phyloP scores from a whole-genome alignment of 164 flowering plant species.

The Stephania yunnanensis region DNA sequence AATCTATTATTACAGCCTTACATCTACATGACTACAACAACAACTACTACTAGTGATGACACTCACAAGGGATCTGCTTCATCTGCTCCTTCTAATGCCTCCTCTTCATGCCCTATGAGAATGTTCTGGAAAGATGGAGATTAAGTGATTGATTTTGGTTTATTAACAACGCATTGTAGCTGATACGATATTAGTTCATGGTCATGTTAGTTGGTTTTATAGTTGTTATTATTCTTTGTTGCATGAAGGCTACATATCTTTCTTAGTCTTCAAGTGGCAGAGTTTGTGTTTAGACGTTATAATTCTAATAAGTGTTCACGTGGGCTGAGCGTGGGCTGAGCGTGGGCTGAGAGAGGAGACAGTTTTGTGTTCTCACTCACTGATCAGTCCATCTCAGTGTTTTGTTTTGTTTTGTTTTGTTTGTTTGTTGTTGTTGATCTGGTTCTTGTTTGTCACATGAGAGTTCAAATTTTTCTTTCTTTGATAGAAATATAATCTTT shows the following conservation, averaged over 20 bases:
- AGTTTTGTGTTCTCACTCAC: constrained; percentile 35
- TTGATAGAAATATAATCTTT: background rate
- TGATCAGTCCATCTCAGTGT: background rate
- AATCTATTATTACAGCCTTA: constrained; percentile 32
- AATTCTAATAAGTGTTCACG: background rate
- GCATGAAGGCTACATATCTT: background rate
- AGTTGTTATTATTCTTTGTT: background rate
- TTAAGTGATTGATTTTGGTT: background rate
- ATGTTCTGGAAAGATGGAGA: constrained; percentile 18
- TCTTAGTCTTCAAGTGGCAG: background rate
- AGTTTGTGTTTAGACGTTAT: background rate
- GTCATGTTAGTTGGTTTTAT: background rate
- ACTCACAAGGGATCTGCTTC: constrained; percentile 19
- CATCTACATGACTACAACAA: constrained; percentile 26
- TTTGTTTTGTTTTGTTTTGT: too few species aligned
- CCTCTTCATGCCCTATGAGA: constrained; percentile 20
- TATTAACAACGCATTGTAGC: too few species aligned
- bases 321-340: too few species aligned
- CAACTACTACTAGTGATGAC: constrained; percentile 21
- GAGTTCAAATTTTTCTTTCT: background rate
- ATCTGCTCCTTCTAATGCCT: constrained; percentile 11
- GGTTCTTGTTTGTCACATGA: too few species aligned
- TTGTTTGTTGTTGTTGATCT: background rate
- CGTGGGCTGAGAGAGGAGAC: constrained; percentile 27
- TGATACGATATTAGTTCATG: background rate